phyloP scores from a whole-genome alignment of 495 filamentous ascomycete species.

The Tuber indicum region DNA sequence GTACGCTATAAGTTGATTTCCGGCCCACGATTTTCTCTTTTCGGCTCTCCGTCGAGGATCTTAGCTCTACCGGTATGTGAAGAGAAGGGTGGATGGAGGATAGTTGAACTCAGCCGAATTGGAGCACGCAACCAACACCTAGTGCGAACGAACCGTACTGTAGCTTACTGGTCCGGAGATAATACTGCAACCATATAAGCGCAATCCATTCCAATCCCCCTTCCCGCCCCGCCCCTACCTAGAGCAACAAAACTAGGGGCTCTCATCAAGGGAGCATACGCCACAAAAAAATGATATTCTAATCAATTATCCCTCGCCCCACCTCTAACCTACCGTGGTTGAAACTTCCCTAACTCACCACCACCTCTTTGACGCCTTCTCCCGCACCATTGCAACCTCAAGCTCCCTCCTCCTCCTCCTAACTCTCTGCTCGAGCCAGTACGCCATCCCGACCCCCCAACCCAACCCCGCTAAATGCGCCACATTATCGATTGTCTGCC shows the following conservation, averaged over 20 bases:
- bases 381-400: neutral
- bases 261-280: neutral
- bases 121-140: neutral
- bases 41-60: neutral
- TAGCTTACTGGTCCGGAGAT: neutral
- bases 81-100: neutral
- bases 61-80: neutral
- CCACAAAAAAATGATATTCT: neutral
- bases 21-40: neutral
- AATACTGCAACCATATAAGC: neutral
- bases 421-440: slow-evolving; percentile 30
- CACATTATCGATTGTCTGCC: slow-evolving; percentile 54
- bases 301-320: neutral
- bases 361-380: slow-evolving; percentile 6
- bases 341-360: neutral
- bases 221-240: neutral
- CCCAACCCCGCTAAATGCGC: slow-evolving; percentile 63
- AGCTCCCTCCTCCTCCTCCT: slow-evolving; percentile 24
- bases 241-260: neutral
- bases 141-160: neutral
- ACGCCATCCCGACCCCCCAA: slow-evolving; percentile 32
- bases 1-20: neutral
- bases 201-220: neutral
- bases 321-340: neutral
- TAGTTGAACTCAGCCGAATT: neutral